Percentiles rank a stretch among this genome's conserved stretches.
Evolutionary conservation across 441 rosid species (phyloP).

Genomic region (Corymbia calophylla): DNA sequence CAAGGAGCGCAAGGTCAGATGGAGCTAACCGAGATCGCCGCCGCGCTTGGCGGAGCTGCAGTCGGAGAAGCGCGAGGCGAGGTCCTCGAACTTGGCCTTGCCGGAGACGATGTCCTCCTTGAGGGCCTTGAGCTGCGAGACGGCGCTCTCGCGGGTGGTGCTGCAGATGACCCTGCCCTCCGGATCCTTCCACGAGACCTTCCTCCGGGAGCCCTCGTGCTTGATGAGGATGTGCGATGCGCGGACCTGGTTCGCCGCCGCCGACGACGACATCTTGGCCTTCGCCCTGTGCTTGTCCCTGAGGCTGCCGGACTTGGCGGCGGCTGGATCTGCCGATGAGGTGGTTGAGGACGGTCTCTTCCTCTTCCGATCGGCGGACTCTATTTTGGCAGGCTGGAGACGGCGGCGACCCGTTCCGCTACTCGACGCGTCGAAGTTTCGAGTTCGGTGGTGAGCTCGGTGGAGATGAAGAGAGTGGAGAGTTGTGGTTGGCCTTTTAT

Average conservation of each 20-base stretch:
- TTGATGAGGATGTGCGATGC: constrained; percentile 90
- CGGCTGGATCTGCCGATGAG: constrained; percentile 26
- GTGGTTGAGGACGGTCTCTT: constrained; percentile 44
- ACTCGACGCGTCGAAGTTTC: background rate
- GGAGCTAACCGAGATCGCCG: constrained; percentile 80
- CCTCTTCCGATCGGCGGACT: constrained; percentile 54
- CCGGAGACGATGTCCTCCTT: constrained; percentile 79
- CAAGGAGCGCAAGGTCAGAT: background rate
- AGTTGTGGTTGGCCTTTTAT: background rate
- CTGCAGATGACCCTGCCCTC: constrained; percentile 65
- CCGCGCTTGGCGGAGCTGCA: constrained; percentile 99
- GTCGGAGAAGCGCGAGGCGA: constrained; percentile 72
- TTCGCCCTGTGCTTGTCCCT: constrained; percentile 21
- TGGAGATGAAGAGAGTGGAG: background rate
- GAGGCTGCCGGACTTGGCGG: background rate
- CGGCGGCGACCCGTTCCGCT: background rate
- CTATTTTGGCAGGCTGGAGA: constrained; percentile 34
- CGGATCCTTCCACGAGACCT: constrained; percentile 96
- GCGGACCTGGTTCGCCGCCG: constrained; percentile 38
- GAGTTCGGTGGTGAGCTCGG: background rate
- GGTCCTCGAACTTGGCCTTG: constrained; percentile 67
- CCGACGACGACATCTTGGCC: constrained; percentile 48
- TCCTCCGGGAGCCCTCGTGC: constrained; percentile 89
- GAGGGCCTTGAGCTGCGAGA: constrained; percentile 60
- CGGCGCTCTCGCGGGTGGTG: constrained; percentile 65